A percentile compares a stretch with the other conserved stretches of the same genome.
Evolutionary conservation across 306 rosid genomes (phyloP).

Genomic region (Glycine tomentella): DNA sequence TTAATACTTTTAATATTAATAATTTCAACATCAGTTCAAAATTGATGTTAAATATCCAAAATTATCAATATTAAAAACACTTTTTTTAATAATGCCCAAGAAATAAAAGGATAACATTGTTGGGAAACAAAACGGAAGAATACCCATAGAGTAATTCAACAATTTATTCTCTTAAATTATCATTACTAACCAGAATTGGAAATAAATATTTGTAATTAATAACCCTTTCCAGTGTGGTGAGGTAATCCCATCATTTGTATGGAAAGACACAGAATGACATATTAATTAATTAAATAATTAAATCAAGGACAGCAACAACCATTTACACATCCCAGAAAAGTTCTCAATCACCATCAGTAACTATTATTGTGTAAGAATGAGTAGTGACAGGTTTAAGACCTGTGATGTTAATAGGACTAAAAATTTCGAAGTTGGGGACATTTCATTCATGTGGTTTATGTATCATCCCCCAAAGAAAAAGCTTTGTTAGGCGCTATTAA

Average conservation of each 20-base stretch:
- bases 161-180: conserved; percentile 21
- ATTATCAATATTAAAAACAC: no score
- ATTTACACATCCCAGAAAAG: conserved; percentile 48
- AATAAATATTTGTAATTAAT: conserved; percentile 39
- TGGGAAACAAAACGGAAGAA: conserved; percentile 10
- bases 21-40: no score
- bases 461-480: background rate
- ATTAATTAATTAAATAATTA: background rate
- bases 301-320: conserved; percentile 32
- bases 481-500: conserved; percentile 42
- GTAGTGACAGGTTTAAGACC: conserved; percentile 6
- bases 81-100: background rate
- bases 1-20: no score
- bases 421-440: conserved; percentile 38
- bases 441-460: conserved; percentile 46
- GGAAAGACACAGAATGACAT: conserved; percentile 49
- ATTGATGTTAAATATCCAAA: no score
- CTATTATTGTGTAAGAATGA: conserved; percentile 53
- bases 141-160: conserved; percentile 30
- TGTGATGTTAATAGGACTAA: conserved; percentile 65
- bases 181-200: background rate
- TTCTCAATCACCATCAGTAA: conserved; percentile 64
- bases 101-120: background rate
- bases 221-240: conserved; percentile 48
- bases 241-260: conserved; percentile 54